Evolutionary conservation across 2,329 filamentous ascomycete genomes (phyloP).

Genomic region (Grosmannia huntii): DNA sequence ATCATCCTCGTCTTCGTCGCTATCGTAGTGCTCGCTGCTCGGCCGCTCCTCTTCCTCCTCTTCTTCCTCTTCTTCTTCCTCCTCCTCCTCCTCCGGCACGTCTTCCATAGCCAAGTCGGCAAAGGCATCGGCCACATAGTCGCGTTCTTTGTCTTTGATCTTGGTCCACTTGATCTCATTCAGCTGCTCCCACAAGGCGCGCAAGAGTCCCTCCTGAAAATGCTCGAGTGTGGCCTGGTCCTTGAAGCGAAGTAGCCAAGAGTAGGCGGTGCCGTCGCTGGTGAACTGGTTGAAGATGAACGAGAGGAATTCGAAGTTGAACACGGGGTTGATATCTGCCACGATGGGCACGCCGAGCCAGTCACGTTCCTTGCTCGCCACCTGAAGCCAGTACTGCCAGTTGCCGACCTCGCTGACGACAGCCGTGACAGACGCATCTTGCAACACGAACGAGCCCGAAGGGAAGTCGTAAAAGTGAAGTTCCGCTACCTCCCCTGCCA

Average conservation of each 20-base stretch:
- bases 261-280: conserved; percentile 78
- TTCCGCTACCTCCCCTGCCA: conserved; percentile 66
- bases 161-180: conserved; percentile 93
- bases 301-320: conserved; percentile 97
- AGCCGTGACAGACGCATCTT: conserved; percentile 63
- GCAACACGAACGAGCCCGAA: conserved; percentile 69
- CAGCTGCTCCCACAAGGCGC: conserved; percentile 89
- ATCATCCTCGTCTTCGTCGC: conserved; percentile 61
- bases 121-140: conserved; percentile 93
- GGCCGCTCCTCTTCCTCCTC: conserved; percentile 43
- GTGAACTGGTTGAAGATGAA: conserved; percentile 98
- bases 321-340: conserved; percentile 91
- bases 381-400: conserved; percentile 94
- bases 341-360: conserved; percentile 81
- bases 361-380: conserved; percentile 60
- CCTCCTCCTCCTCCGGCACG: conserved; percentile 33
- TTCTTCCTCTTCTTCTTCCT: conserved; percentile 27
- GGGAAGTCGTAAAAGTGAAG: conserved; percentile 89
- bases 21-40: conserved; percentile 44
- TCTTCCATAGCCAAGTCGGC: conserved; percentile 91
- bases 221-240: conserved; percentile 67
- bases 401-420: conserved; percentile 75
- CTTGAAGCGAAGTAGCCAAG: conserved; percentile 88
- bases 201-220: conserved; percentile 91
- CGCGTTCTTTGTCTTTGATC: conserved; percentile 79